Conservation (phyloP, 1,139 yeast species). For the Diutina neorugosa region DNA sequence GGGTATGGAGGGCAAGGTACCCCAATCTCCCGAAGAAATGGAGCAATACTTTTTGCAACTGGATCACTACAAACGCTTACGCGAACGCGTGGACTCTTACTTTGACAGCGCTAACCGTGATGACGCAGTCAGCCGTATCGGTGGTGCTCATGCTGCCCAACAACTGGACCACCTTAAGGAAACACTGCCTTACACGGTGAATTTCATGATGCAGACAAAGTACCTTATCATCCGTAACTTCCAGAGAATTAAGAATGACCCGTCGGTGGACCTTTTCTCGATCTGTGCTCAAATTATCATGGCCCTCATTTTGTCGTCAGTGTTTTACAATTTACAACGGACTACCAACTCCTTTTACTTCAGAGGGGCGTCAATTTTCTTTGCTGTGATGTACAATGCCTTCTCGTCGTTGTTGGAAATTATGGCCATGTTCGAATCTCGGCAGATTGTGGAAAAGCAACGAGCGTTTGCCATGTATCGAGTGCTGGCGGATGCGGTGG, state of each 20-base stretch:
- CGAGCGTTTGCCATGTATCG: slow-evolving; percentile 63
- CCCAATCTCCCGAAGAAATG: slow-evolving; percentile 59
- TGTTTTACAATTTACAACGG: neutral
- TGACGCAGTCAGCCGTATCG: slow-evolving; percentile 5
- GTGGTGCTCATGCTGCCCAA: slow-evolving; percentile 5
- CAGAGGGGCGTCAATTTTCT: slow-evolving; percentile 59
- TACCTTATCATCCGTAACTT: neutral
- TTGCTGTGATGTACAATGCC: slow-evolving; percentile 68
- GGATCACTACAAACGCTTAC: slow-evolving; percentile 30
- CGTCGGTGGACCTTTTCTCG: neutral
- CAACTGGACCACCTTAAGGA: neutral
- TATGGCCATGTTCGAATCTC: slow-evolving; percentile 57
- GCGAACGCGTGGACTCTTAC: slow-evolving; percentile 22
- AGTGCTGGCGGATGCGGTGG: slow-evolving; percentile 68
- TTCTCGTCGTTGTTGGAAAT: slow-evolving; percentile 66
- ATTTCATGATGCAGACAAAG: neutral
- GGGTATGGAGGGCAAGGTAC: slow-evolving; percentile 54
- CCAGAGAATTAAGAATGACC: neutral
- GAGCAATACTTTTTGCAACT: slow-evolving; percentile 56
- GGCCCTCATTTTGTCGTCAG: neutral
- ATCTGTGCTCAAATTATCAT: neutral
- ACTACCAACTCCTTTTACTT: slow-evolving; percentile 10
- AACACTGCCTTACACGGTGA: neutral
- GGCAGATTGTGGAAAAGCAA: slow-evolving; percentile 73
- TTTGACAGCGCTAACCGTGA: neutral